Evolutionary conservation across 139 green algal genomes (phyloP).

Genomic region (Chlamydomonas incerta): DNA sequence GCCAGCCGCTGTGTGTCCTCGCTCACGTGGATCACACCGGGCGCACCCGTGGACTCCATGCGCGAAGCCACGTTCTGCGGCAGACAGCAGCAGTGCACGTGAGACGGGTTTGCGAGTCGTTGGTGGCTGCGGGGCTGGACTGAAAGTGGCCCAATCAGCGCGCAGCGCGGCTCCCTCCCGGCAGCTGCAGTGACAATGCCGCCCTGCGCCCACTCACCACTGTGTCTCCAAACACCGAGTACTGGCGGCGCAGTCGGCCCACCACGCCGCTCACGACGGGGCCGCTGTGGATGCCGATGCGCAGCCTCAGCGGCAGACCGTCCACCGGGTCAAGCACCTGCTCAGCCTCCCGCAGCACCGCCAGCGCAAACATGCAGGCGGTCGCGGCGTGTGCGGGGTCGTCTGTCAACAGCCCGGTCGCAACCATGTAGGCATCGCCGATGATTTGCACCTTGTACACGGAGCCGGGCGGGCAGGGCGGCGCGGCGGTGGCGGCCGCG

Average conservation of each 20-base stretch:
- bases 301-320: not conserved
- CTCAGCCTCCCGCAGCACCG: slow-evolving; percentile 2
- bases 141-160: no score
- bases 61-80: slow-evolving; percentile 23
- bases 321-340: slow-evolving; percentile 7
- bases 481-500: not conserved
- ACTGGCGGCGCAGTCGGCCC: slow-evolving; percentile 45
- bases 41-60: slow-evolving; percentile 39
- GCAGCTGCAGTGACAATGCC: no score
- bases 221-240: slow-evolving; percentile 60
- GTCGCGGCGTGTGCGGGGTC: slow-evolving; percentile 18
- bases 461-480: no score
- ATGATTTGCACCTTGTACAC: slow-evolving; percentile 44
- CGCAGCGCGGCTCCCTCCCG: no score
- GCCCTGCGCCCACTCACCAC: slow-evolving; percentile 21
- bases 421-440: slow-evolving; percentile 36
- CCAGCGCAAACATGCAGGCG: slow-evolving; percentile 9
- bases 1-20: slow-evolving; percentile 17
- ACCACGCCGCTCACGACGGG: slow-evolving; percentile 50
- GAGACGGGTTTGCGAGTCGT: not conserved
- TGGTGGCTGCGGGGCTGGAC: no score
- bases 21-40: slow-evolving; percentile 20
- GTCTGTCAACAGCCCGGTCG: slow-evolving; percentile 21
- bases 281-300: slow-evolving; percentile 27
- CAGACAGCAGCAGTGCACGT: not conserved